Evolutionary conservation across 1,139 yeast genomes (phyloP), one percentile per base, ranked within the genome.

Genomic region (Pichia norvegensis): DNA sequence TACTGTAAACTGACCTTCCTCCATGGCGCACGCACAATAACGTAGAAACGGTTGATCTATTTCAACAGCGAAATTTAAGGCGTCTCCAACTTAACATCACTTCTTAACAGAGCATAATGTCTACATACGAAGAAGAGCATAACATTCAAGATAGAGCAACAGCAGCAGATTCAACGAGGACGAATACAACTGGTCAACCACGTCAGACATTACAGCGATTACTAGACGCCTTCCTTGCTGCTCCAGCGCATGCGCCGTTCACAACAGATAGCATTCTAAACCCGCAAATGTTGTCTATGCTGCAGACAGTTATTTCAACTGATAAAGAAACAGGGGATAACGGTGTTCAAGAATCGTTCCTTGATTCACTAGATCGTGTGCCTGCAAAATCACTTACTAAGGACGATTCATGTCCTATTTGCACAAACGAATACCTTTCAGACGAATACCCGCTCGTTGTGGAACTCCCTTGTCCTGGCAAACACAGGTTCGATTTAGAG

Each of bases 381-480:
- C 67, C 78, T 4, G 66, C 74, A 16, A 70, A 70, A 42, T 57
- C 63, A 20, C 60, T 86, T 31, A 70, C 73, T n/a, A 58, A 63
- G n/a, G 71, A 68, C 31, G 86, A 84, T 46, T 65, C 75, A 1
- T 90, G 97, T 62, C 84, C 97, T 1, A 88, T 90, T 40, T 90
- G 97, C 58, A 84, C 95, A 35, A 78, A 76, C 50, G 74, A 72
- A 46, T 90, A 79, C 57, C 67, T 74, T 7, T 85, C 81, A 38
- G 95, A 87, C 60, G 69, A 78, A 43, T 81, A 83, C 56, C 96
- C 97, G 1, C 68, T 90, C 46, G 79, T 90, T 13, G 96, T 87
- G 17, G 68, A 74, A 55, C 69, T 90, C 33, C 95, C 96, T 0
- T 92, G 97, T 60, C 73, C 74, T 41, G 61, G 67, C 4, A 75